Conservation (phyloP, 306 rosid species). For the Ormosia semicastrata region DNA sequence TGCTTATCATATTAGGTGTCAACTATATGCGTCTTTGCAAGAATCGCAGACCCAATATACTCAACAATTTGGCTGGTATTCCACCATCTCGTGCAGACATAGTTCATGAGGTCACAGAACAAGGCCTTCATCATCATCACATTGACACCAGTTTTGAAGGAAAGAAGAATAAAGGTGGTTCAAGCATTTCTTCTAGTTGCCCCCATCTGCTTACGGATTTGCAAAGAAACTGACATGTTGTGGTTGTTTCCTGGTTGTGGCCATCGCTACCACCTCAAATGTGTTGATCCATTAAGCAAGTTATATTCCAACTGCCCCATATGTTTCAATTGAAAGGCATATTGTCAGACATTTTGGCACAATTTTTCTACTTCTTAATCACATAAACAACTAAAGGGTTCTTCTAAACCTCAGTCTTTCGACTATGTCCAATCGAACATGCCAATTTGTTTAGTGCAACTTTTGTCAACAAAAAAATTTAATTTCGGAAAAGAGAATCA, state of each 20-base stretch:
- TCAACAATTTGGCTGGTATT: neutral
- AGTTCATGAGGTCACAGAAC: neutral
- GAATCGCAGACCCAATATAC: neutral
- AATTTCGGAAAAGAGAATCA: no score
- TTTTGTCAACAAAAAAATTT: no score
- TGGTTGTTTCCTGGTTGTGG: conserved; percentile 44
- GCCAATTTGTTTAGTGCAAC: no score
- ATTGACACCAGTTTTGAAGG: neutral
- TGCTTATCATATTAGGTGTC: neutral
- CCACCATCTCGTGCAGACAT: neutral
- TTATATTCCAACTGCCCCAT: no score
- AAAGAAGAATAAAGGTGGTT: neutral
- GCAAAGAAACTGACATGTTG: conserved; percentile 42
- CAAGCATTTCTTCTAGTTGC: conserved; percentile 14
- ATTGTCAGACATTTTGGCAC: no score
- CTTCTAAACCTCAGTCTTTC: no score
- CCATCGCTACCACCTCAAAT: conserved; percentile 21
- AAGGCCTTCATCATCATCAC: no score
- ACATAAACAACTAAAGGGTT: no score
- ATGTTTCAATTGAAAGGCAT: no score
- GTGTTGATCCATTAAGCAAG: no score
- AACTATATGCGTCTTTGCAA: conserved; percentile 22
- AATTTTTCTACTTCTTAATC: no score
- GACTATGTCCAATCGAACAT: no score
- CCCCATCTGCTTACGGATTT: conserved; percentile 55